Evolutionary conservation across 2,329 filamentous ascomycete genomes (phyloP), one percentile per base, ranked within the genome.

Genomic region (Alternaria solani): DNA sequence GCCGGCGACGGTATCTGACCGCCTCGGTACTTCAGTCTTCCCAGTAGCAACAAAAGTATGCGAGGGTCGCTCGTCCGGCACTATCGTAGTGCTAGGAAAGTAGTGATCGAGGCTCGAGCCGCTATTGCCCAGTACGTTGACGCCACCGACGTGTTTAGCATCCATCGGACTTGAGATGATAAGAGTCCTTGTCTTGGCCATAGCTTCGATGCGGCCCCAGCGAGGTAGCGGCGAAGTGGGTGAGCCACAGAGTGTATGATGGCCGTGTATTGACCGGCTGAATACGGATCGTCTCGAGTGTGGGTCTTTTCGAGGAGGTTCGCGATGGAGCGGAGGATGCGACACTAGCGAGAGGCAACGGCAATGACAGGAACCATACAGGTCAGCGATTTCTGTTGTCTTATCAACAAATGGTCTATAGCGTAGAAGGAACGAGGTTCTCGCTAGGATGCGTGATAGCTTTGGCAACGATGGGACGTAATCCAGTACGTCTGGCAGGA

Each of bases 161-260:
- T 77, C 68, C 58, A 75, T 75, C 7, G 75, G 75, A 8, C 61
- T 61, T 20, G 75, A 77, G 41, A 78, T 78, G 18, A 69, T 63
- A 25, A 64, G 61, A 34, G 65, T 43, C 62, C 68, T 75, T 18
- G 69, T 57, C 59, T 65, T 67, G 57, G 66, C 64, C 62, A 67
- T 68, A 48, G 48, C 58, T 51, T 46, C 41, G 32, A 48, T 63
- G 41, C 57, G n/a, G 28, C 43, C 16, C 9, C 56, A 57, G 58
- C 53, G 51, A 51, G 46, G 41, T 36, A 44, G 38, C 28, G 42
- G 36, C 52, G 51, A 41, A 49, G 20, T 47, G 59, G 51, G 38
- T 62, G 57, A 42, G 41, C 49, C 47, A 52, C 18, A 43, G 39
- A 47, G 57, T 38, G 60, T 63, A 38, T 61, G 51, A 55, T 42